A percentile compares a stretch with the other conserved stretches of the same genome.
phyloP scores from a whole-genome alignment of 176 grass and related monocot species.

The Tuctoria greenei region DNA sequence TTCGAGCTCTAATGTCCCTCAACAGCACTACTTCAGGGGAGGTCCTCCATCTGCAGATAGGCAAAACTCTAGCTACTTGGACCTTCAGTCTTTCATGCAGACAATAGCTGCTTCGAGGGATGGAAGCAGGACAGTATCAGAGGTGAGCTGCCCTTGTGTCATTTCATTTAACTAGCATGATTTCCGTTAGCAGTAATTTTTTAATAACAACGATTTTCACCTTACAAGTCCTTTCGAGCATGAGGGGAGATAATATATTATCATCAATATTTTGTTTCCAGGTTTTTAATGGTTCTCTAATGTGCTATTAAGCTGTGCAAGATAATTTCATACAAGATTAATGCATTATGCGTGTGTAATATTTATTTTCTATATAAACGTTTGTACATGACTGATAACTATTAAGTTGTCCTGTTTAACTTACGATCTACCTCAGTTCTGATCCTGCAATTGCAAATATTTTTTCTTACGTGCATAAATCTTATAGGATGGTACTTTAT shows the following conservation, averaged over 20 bases:
- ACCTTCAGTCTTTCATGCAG: constrained; percentile 64
- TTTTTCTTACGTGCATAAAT: neutral
- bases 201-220: neutral
- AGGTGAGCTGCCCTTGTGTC: constrained; percentile 37
- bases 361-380: neutral
- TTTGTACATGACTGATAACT: neutral
- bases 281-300: neutral
- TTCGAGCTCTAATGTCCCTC: constrained; percentile 37
- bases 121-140: constrained; percentile 49
- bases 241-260: neutral
- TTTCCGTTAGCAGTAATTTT: neutral
- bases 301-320: neutral
- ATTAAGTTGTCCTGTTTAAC: neutral
- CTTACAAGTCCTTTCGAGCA: neutral
- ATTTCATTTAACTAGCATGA: neutral
- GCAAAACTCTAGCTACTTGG: constrained; percentile 43
- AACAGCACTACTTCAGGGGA: constrained; percentile 44
- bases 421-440: neutral
- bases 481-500: neutral
- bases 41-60: constrained; percentile 40
- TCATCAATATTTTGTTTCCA: neutral
- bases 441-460: neutral
- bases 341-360: neutral
- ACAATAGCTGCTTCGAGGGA: constrained; percentile 55
- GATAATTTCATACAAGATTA: neutral